Conservation (phyloP, 1,139 yeast genomes). For the Diutina mesorugosa region DNA sequence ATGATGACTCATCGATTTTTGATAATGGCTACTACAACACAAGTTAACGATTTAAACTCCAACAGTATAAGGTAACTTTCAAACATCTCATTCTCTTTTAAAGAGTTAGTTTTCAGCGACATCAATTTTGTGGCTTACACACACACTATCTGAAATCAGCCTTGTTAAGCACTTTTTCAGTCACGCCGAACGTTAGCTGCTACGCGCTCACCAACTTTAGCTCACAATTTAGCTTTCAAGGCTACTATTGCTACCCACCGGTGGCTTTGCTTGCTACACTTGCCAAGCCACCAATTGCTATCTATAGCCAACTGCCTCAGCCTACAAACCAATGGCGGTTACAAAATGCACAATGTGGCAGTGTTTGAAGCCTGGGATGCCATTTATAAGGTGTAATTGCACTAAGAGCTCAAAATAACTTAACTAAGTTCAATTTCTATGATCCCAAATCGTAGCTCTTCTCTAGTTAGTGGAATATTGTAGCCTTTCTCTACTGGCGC, state of each 20-base stretch:
- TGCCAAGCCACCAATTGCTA: neutral
- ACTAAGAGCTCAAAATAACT: neutral
- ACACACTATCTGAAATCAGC: no score
- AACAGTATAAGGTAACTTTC: no score
- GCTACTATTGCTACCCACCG: neutral
- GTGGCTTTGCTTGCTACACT: neutral
- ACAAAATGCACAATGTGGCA: neutral
- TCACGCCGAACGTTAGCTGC: neutral
- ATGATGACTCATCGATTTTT: no score
- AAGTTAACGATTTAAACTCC: no score
- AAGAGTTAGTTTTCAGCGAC: no score
- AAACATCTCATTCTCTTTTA: no score
- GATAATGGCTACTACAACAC: no score
- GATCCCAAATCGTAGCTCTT: neutral
- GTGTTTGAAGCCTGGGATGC: neutral
- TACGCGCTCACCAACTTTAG: neutral
- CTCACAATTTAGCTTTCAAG: no score
- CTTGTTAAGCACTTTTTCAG: neutral
- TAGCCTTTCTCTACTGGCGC: neutral
- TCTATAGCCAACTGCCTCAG: neutral
- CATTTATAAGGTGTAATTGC: neutral
- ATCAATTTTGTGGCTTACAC: no score
- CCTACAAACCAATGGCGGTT: neutral
- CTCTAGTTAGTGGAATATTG: neutral
- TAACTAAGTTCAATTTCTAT: neutral